These are phyloP conservation scores for Nicotiana benthamiana DNA, from an alignment of 257 asterid genomes.

Conservation along the genomic window DNA sequence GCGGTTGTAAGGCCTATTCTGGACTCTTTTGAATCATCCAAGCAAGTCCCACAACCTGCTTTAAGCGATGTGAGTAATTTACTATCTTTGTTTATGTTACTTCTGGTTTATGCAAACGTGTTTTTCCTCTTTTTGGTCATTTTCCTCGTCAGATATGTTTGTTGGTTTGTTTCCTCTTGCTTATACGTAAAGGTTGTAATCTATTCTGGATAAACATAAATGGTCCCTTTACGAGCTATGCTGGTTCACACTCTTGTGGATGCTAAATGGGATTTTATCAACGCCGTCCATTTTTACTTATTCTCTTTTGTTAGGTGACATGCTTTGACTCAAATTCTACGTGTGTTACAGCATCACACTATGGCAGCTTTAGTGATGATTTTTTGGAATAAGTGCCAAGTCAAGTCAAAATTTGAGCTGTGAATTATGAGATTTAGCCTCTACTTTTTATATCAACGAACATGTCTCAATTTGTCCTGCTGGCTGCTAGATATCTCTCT, in stretches of 20 bases:
- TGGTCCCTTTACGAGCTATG: not conserved
- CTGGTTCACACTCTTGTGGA: not conserved
- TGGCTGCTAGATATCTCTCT: not conserved
- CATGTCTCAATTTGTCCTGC: not conserved
- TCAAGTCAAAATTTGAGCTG: not conserved
- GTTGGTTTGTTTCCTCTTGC: not conserved
- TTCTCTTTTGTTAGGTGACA: not conserved
- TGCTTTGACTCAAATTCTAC: not conserved
- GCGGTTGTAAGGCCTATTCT: constrained; percentile 94
- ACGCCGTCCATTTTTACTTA: not conserved
- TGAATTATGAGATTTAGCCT: not conserved
- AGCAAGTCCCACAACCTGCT: constrained; percentile 66
- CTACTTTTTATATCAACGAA: not conserved
- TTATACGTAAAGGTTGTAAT: not conserved
- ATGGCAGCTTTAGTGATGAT: not conserved
- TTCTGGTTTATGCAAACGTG: not conserved
- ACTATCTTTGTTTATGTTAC: not conserved
- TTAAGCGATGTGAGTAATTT: constrained; percentile 59
- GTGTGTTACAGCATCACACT: not conserved
- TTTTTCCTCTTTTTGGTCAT: not conserved
- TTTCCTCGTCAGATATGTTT: not conserved
- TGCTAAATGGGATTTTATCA: not conserved
- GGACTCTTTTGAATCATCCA: constrained; percentile 72
- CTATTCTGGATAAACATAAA: not conserved
- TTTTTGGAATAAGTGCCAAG: not conserved